Base-by-base conservation (phyloP, 2,329 filamentous ascomycete genomes). In the Trichophyton simii region DNA sequence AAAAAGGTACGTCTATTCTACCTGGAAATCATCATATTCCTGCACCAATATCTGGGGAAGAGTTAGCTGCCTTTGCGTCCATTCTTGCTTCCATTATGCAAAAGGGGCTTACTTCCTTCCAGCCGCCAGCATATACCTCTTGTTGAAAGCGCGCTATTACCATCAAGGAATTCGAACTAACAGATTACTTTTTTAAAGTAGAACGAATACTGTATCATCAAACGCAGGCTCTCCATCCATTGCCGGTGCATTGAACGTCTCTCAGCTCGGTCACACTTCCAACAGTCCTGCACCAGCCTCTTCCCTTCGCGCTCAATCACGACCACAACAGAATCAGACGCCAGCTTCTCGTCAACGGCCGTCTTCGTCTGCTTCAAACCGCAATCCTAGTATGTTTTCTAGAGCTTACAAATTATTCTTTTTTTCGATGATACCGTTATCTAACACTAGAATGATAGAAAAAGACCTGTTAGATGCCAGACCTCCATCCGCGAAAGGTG, bases 281-380 rank as follows among this genome's bases (percentile, higher is more conserved):
- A 60, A 78, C 60, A 88, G 86, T 46, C 87, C 87, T 31, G 83
- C 80, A 7, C 85, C 85, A 5, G 73, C 75, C 58, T 75, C 75
- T 62, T 73, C 76, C 34, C 77, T 83, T 62, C 83, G 87, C 50
- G 86, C 88, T 11, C 79, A 83, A 3, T 84, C 87, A 4, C 84
- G 89, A 66, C 83, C 84, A 42, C 85, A 91, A 68, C 89, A 91
- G 70, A 91, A 87, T 69, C 89, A 88, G 15, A 81, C 83, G 60
- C 82, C 84, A 62, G 81, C 82, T n/a, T 76, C 76, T 38, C 77
- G 77, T 52, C 77, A 88, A 58, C 78, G 83, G 41, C 82, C 85
- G 1, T 74, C 80, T 3, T 84, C 86, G 1, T 82, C 83, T 1
- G 78, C 82, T 9, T 82, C 85, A 2, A 85, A 78, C 66, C 87